Conservation (phyloP, 192 early-diverging fungal species). For the Coemansia sp. region DNA sequence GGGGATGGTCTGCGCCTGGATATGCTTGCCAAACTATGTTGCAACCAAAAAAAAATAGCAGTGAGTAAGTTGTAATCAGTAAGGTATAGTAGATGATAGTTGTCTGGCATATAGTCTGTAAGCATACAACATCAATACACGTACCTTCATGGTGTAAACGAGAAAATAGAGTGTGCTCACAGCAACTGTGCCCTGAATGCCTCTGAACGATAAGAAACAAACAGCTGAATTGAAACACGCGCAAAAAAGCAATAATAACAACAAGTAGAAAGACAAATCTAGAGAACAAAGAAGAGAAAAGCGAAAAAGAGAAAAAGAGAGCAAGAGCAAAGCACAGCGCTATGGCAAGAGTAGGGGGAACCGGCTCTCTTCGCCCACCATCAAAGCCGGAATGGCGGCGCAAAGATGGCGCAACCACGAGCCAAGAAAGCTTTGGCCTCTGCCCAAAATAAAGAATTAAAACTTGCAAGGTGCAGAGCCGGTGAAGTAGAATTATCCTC, state of each 20-base stretch:
- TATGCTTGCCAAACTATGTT: slow-evolving; percentile 95
- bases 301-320: neutral
- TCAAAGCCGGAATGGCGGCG: neutral
- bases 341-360: neutral
- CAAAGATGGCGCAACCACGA: neutral
- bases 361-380: neutral
- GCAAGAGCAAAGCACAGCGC: neutral
- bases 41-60: neutral
- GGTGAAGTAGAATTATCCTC: neutral
- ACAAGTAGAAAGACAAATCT: neutral
- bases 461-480: too few relatives aligned
- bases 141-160: slow-evolving; percentile 5
- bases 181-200: neutral
- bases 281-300: neutral
- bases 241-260: neutral
- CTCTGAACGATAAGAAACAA: neutral
- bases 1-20: slow-evolving; percentile 86
- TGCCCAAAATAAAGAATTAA: neutral
- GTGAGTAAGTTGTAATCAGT: neutral
- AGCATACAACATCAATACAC: neutral
- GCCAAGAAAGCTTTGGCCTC: neutral
- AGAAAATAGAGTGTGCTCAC: neutral
- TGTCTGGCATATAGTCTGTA: neutral
- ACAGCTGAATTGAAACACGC: slow-evolving; percentile 4
- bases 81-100: neutral